Evolutionary conservation across 331 rosid species (phyloP), one percentile per base, ranked within the genome.

Genomic region (Quercus phellos): DNA sequence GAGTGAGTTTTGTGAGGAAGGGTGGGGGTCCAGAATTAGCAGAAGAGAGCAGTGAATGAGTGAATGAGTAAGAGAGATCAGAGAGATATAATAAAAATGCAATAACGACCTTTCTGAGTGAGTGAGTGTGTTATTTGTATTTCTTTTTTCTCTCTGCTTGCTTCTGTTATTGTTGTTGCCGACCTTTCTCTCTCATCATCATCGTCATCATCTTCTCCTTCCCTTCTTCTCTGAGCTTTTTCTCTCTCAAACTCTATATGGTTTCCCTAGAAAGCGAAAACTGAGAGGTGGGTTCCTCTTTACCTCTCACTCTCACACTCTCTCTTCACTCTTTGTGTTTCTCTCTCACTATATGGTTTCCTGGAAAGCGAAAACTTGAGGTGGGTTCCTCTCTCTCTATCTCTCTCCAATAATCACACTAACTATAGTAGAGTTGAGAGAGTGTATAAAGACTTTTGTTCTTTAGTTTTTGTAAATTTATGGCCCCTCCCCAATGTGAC

Each of bases 41-140:
- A 75, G 78, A 42, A 17, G 5, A 24, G 63, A 61, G 74, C 84
- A 78, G 88, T n/a, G 71, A 64, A 22, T 56, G 66, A 73, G 54
- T 53, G 38, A 74, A 51, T 61, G 4, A 77, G 61, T 68, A 4
- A 12, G 56, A 22, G 58, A 55, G 14, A 61, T 16, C 53, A 54
- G 24, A 54, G 46, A 76, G 78, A 76, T 27, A 72, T 60, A 56
- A 27, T 78, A 24, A 54, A 79, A 84, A 78, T 79, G 84, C 77
- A 84, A 85, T 84, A 88, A 90, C 96, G 87, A 92, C 93, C 89
- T 89, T 85, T 80, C 64, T 80, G 14, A 66, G 2, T 17, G 46
- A 38, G 43, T 38, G 10, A 1, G 43, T 38, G 43, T 38, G 3
- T 38, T 38, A 8, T 38, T 8, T 38, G 46, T 0, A 7, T 8